phyloP scores from a whole-genome alignment of 108 stramenopile species.

The Nitzschia putrida region DNA sequence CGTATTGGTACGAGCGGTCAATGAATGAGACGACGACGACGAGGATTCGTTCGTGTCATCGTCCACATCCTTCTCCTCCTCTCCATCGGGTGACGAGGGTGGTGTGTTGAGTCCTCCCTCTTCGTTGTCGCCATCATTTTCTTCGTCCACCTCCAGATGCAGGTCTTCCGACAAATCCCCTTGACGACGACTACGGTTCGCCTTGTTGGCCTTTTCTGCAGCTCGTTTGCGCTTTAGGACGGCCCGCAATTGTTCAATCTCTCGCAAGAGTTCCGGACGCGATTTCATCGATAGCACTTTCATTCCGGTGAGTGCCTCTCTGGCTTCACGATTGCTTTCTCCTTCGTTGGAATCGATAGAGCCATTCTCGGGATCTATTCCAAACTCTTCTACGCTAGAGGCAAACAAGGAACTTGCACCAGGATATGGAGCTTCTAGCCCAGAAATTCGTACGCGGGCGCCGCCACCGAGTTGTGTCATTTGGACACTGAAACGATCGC shows the following conservation, averaged over 20 bases:
- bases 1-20: neutral
- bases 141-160: too few relatives aligned
- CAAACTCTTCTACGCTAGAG: neutral
- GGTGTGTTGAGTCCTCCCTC: too few relatives aligned
- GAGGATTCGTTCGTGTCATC: too few relatives aligned
- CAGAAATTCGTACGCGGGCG: neutral
- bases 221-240: neutral
- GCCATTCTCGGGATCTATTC: neutral
- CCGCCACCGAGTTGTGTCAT: neutral
- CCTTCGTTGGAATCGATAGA: neutral
- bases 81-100: too few relatives aligned
- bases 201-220: neutral
- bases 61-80: too few relatives aligned
- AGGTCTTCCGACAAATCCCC: too few relatives aligned
- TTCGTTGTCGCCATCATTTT: too few relatives aligned
- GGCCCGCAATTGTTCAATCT: constrained; percentile 2
- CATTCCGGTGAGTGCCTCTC: constrained; percentile 7
- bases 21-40: neutral
- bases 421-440: neutral
- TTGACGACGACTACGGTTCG: too few relatives aligned
- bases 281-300: constrained; percentile 14
- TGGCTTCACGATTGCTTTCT: neutral
- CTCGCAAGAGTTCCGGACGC: constrained; percentile 7
- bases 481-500: neutral
- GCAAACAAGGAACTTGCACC: neutral